Evolutionary conservation across 2,329 filamentous ascomycete species (phyloP), one percentile per base, ranked within the genome.

Genomic region (Blumeriella jaapii): DNA sequence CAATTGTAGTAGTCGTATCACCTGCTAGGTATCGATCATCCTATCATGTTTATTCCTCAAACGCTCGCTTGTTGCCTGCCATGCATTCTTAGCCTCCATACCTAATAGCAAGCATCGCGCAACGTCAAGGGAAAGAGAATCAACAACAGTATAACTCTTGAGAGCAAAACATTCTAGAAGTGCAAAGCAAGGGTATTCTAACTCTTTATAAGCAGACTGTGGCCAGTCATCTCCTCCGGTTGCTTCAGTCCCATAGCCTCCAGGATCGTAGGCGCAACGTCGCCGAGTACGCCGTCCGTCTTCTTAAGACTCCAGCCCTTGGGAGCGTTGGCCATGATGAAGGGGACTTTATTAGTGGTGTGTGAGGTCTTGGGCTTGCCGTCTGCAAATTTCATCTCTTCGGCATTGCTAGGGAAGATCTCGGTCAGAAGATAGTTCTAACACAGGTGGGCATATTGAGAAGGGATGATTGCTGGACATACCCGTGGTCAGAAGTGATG

Each of bases 351-450:
- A 73, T 98, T 98, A 49, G 82, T 87, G 29, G 91, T 98, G 69
- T 98, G 91, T 33, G 83, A 89, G 6, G 91, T 98, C 75, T 98
- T 98, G 52, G 91, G 91, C 58, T 85, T 93, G 59, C 87, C 86
- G 59, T 95, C 83, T 51, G 83, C 67, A 57, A 86, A 96, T 63
- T 96, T 81, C 91, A 98, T 98, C 68, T 98, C 91, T 67, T 98
- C 91, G 38, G 91, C 91, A 56, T 98, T 98, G 55, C 43, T 58
- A 42, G 23, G 24, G 39, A 16, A 12, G 34, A 14, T 38, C 57
- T 58, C 51, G 23, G 39, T 45, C 29, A 10, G 26, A 20, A 23
- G 6, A 36, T n/a, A 38, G n/a, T 18, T 27, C 8, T 8, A 19
- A 15, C 3, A 5, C 12, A 22, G 31, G 8, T 7, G 15, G 3